These are phyloP conservation scores for Fusarium kyushuense DNA, from an alignment of 2,329 filamentous ascomycete species.

Conservation along the genomic window DNA sequence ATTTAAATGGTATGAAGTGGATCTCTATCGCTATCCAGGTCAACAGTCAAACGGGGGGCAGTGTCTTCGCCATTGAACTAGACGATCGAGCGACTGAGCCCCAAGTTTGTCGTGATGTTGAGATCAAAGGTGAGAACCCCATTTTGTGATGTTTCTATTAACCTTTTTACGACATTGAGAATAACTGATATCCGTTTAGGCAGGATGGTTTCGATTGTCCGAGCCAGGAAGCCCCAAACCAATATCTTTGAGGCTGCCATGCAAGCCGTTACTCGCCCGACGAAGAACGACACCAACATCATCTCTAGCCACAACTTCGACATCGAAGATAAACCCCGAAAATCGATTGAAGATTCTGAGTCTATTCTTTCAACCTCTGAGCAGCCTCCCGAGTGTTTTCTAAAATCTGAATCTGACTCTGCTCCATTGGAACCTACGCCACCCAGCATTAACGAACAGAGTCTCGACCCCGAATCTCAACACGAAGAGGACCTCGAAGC, in stretches of 20 bases:
- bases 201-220: rapidly evolving
- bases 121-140: rapidly evolving
- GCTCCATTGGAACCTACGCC: not conserved
- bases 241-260: not conserved
- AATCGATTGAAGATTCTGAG: too few relatives aligned
- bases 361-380: too few relatives aligned
- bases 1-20: not conserved
- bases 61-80: not conserved
- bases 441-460: not conserved
- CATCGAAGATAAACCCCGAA: not conserved
- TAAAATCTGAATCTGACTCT: not conserved
- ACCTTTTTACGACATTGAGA: not conserved
- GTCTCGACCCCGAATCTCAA: not conserved
- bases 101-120: rapidly evolving
- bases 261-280: not conserved
- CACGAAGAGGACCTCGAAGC: not conserved
- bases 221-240: not conserved
- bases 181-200: not conserved
- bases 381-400: not conserved
- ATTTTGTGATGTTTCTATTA: not conserved
- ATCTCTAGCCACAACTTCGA: not conserved
- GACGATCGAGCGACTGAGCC: rapidly evolving
- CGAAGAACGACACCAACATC: too few relatives aligned
- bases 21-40: not conserved
- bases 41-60: rapidly evolving